Base-by-base conservation (phyloP, 352 stramenopile genomes). In the Phytophthora rubi region DNA sequence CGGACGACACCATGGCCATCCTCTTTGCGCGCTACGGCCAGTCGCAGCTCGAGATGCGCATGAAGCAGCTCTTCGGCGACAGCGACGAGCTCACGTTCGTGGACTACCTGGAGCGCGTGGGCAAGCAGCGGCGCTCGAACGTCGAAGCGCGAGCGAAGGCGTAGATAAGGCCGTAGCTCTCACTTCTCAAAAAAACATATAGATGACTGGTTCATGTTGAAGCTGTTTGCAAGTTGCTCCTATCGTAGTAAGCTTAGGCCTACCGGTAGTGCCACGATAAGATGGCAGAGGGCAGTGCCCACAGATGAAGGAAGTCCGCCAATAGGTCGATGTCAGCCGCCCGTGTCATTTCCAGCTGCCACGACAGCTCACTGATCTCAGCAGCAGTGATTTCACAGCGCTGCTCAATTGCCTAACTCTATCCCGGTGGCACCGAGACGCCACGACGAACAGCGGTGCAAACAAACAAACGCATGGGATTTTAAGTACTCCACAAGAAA, bases 1-100 rank as follows among this genome's bases (percentile, higher is more conserved):
- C 98, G 8, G 97, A 99, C 75, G 97, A 99, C 74, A 99, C 96
- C 3, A 99, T 99, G 97, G 95, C 98, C 58, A 98, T 99, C 73
- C 81, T 99, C 15, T 99, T 99, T 76, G 93, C 93, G 47, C 85
- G 96, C 44, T 97, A 97, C 61, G 90, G 86, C 26, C 87, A 94
- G 48, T 90, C 89, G 35, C 84, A 96, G 67, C 80, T 98, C 8
- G 92, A 98, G 68, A 91, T 88, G 74, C 86, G 93, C 68, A 97
- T 97, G 90, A 94, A 92, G 73, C 89, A 94, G 71, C 84, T 98
- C 45, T 98, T 97, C 60, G 91, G 92, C 10, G 91, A 97, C 60
- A 92, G 82, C 62, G 83, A 93, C 64, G 88, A 94, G 63, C 76
- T 94, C 65, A 83, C 59, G 12, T 94, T 96, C 52, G 84, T 94